Percentiles rank a stretch among this genome's conserved stretches.
Evolutionary conservation across 1,284 basidiomycete genomes (phyloP).

Genomic region (Gomphus bonarii): DNA sequence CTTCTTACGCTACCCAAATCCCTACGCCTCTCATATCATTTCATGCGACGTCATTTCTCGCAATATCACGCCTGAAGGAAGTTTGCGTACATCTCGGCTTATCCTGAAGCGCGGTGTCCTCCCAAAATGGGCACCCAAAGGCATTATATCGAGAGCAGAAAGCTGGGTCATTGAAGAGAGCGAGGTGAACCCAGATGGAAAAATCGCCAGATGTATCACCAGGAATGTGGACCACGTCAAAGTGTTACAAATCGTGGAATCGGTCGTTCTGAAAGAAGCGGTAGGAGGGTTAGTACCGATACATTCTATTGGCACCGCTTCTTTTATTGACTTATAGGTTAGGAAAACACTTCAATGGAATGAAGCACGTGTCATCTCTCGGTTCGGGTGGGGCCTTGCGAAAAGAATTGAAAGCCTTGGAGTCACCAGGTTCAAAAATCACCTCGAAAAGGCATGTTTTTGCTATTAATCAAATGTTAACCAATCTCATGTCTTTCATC

Average conservation of each 20-base stretch:
- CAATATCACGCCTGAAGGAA: slow-evolving; percentile 56
- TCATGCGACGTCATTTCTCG: slow-evolving; percentile 93
- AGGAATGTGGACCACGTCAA: slow-evolving; percentile 80
- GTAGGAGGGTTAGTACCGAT: slow-evolving; percentile 45
- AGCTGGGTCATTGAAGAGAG: slow-evolving; percentile 89
- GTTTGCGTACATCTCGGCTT: slow-evolving; percentile 81
- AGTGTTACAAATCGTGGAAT: slow-evolving; percentile 73
- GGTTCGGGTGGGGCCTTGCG: slow-evolving; percentile 75
- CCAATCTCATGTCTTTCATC: slow-evolving; percentile 14
- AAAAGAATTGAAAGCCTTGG: slow-evolving; percentile 73
- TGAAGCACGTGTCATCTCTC: slow-evolving; percentile 65
- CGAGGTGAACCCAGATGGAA: slow-evolving; percentile 72
- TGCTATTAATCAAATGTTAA: neutral
- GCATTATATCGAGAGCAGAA: slow-evolving; percentile 65
- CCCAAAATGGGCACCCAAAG: slow-evolving; percentile 83
- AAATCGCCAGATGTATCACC: slow-evolving; percentile 59
- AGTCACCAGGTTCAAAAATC: slow-evolving; percentile 63
- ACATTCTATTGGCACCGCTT: neutral
- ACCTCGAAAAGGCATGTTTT: slow-evolving; percentile 54
- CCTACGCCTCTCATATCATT: slow-evolving; percentile 87
- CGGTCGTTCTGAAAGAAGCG: slow-evolving; percentile 50
- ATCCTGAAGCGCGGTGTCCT: slow-evolving; percentile 87
- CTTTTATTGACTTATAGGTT: neutral
- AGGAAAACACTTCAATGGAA: slow-evolving; percentile 70
- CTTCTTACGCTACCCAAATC: slow-evolving; percentile 95